Conservation (phyloP, 2,329 filamentous ascomycete genomes). For the Spiromastix sp. region DNA sequence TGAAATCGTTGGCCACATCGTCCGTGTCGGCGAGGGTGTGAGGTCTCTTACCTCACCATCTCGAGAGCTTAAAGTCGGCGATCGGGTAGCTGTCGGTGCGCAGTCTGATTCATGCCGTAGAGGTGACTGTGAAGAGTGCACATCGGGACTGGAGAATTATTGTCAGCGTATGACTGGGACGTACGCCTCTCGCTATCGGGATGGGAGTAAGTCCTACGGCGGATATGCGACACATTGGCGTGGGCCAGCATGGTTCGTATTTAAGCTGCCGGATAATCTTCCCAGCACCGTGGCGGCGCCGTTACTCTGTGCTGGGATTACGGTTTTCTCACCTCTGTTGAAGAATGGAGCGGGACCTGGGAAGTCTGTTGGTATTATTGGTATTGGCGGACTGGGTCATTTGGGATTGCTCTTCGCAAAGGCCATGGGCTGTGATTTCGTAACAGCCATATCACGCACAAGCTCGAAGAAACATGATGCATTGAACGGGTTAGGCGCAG, state of each 20-base stretch:
- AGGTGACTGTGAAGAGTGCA: constrained; percentile 32
- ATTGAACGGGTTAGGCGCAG: constrained; percentile 41
- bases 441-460: constrained; percentile 46
- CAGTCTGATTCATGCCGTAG: constrained; percentile 47
- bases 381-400: constrained; percentile 64
- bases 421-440: constrained; percentile 57
- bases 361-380: constrained; percentile 60
- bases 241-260: constrained; percentile 47
- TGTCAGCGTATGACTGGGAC: constrained; percentile 28
- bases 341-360: constrained; percentile 59
- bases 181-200: constrained; percentile 26
- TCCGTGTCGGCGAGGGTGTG: constrained; percentile 57
- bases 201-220: constrained; percentile 50
- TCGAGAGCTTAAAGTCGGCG: constrained; percentile 47
- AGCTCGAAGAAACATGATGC: constrained; percentile 43
- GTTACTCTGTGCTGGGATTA: constrained; percentile 69
- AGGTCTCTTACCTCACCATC: constrained; percentile 30
- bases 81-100: constrained; percentile 58
- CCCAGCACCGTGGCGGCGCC: constrained; percentile 48
- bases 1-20: constrained; percentile 58
- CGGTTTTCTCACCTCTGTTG: constrained; percentile 58
- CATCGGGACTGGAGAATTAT: constrained; percentile 29
- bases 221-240: constrained; percentile 47
- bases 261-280: constrained; percentile 45
- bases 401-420: constrained; percentile 61